These are phyloP conservation scores for Dujonia santamariae DNA, from an alignment of 1,139 yeast species.

Conservation along the genomic window DNA sequence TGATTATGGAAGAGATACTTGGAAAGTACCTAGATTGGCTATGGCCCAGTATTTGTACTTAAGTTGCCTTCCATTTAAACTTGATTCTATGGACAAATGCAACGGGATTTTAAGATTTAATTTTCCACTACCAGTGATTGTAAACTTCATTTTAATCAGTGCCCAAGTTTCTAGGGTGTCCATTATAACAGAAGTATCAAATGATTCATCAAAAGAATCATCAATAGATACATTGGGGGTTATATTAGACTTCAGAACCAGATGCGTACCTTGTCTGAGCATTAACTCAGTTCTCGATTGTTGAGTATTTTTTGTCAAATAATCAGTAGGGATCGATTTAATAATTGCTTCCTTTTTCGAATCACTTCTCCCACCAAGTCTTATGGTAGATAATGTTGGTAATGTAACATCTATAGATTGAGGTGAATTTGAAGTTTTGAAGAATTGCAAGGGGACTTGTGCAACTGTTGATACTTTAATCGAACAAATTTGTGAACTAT, in stretches of 20 bases:
- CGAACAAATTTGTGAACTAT: slow-evolving; percentile 15
- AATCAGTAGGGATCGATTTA: slow-evolving; percentile 32
- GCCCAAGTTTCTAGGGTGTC: slow-evolving; percentile 30
- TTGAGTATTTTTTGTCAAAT: slow-evolving; percentile 26
- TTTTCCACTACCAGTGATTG: neutral
- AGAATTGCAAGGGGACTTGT: slow-evolving; percentile 12
- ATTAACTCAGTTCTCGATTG: slow-evolving; percentile 31
- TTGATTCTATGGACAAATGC: slow-evolving; percentile 11
- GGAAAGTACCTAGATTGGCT: slow-evolving; percentile 18
- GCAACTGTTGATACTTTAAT: slow-evolving; percentile 18
- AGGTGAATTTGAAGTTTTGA: neutral
- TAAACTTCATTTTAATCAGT: slow-evolving; percentile 24
- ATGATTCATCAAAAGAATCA: slow-evolving; percentile 10
- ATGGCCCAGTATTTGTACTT: slow-evolving; percentile 35
- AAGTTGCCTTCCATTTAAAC: slow-evolving; percentile 9
- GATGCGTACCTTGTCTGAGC: slow-evolving; percentile 21
- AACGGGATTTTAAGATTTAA: slow-evolving; percentile 4
- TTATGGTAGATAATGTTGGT: neutral
- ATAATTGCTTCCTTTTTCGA: slow-evolving; percentile 9
- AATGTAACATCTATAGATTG: neutral
- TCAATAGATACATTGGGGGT: slow-evolving; percentile 7
- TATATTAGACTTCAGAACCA: neutral
- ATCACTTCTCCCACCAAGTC: slow-evolving; percentile 1
- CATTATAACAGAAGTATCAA: slow-evolving; percentile 19
- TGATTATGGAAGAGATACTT: neutral